Evolutionary conservation across 164 flowering plant genomes (phyloP).

Genomic region (Houttuynia cordata): DNA sequence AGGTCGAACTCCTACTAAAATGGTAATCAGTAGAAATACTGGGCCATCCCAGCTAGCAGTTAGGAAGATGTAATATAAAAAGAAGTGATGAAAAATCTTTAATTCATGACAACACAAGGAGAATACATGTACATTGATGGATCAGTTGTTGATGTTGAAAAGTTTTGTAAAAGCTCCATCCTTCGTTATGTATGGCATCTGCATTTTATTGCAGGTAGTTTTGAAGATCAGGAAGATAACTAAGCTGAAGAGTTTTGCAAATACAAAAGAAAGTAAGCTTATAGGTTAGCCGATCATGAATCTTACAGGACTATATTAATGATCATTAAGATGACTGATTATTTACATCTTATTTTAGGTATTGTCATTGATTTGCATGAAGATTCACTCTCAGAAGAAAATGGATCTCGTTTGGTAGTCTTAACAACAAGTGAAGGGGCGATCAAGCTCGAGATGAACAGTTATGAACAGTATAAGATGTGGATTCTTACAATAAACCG

Average conservation of each 20-base stretch:
- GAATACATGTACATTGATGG: no score
- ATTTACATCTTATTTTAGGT: constrained; percentile 22
- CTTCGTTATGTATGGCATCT: no score
- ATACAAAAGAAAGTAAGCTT: constrained; percentile 51
- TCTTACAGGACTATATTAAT: not conserved
- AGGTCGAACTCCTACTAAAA: no score
- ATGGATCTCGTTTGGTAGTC: constrained; percentile 49
- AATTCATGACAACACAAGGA: no score
- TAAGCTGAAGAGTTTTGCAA: constrained; percentile 31
- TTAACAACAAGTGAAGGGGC: constrained; percentile 50
- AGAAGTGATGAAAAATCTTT: no score
- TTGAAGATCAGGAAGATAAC: constrained; percentile 43
- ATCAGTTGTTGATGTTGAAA: no score
- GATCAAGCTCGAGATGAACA: constrained; percentile 78
- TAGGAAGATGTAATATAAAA: no score
- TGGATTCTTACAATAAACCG: constrained; percentile 69
- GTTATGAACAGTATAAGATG: constrained; percentile 39
- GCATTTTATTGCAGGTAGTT: constrained; percentile 39
- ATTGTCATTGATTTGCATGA: constrained; percentile 45
- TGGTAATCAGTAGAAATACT: no score
- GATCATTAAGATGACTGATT: not conserved
- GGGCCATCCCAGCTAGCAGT: no score
- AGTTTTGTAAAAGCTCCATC: no score
- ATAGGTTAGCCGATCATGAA: not conserved
- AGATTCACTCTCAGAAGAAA: constrained; percentile 28